phyloP scores from a whole-genome alignment of 2,329 filamentous ascomycete genomes.

The Myriangium duriaei region DNA sequence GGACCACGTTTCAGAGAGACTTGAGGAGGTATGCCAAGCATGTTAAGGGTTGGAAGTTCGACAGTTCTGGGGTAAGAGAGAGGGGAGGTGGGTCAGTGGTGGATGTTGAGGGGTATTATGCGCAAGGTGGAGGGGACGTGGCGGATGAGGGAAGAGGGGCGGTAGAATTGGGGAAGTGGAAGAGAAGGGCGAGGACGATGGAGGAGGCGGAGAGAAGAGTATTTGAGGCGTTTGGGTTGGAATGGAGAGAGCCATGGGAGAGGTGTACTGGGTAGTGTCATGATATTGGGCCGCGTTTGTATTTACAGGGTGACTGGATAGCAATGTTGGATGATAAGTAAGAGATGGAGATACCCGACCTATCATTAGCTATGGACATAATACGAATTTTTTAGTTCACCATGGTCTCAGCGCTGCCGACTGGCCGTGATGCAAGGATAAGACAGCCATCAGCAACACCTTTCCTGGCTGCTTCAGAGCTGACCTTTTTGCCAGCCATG shows the following conservation, averaged over 20 bases:
- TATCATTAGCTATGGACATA: too few relatives aligned
- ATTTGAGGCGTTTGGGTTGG: conserved; percentile 61
- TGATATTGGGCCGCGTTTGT: too few relatives aligned
- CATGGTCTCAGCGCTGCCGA: conserved; percentile 75
- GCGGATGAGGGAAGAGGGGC: conserved; percentile 53
- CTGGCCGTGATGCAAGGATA: conserved; percentile 73
- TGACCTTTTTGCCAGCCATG: conserved; percentile 72
- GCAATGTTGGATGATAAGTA: too few relatives aligned
- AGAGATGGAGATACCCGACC: too few relatives aligned
- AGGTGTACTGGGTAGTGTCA: conserved; percentile 32
- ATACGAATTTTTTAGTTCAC: too few relatives aligned
- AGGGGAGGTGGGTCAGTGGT: conserved; percentile 54
- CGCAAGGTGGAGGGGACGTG: conserved; percentile 42
- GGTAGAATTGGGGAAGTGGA: conserved; percentile 50
- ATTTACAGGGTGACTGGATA: too few relatives aligned
- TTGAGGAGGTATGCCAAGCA: conserved; percentile 67
- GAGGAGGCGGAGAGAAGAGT: conserved; percentile 66
- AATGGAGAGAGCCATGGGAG: conserved; percentile 30
- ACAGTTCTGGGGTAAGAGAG: conserved; percentile 72
- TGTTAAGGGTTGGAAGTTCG: conserved; percentile 66
- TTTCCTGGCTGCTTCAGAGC: conserved; percentile 66
- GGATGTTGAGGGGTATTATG: conserved; percentile 67
- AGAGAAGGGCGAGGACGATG: conserved; percentile 39
- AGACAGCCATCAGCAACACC: conserved; percentile 81
- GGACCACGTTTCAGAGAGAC: conserved; percentile 81